Conservation (phyloP, 192 early-diverging fungal genomes). For the Chytriomyces confervae region DNA sequence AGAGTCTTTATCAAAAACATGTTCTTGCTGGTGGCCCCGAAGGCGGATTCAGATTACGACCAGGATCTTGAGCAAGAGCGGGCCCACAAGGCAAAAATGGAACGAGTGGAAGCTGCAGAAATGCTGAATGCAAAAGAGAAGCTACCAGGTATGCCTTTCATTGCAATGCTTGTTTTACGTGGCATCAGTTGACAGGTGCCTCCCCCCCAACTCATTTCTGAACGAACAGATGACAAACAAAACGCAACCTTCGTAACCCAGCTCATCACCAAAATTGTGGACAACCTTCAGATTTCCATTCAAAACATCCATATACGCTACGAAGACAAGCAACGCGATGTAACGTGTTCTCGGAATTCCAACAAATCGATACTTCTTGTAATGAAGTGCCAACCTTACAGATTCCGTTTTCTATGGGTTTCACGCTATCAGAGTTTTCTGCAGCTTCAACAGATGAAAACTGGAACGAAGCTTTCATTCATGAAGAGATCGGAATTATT, state of each 20-base stretch:
- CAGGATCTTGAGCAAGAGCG: constrained; percentile 79
- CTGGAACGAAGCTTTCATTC: constrained; percentile 83
- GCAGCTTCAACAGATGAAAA: constrained; percentile 87
- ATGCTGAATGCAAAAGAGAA: constrained; percentile 50
- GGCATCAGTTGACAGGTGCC: constrained; percentile 2
- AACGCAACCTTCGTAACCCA: constrained; percentile 87
- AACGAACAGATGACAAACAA: constrained; percentile 30
- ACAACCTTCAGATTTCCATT: constrained; percentile 95
- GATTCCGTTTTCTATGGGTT: constrained; percentile 84
- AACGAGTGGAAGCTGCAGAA: constrained; percentile 81
- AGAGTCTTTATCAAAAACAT: constrained; percentile 87
- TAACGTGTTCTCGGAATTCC: neutral
- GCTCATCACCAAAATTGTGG: constrained; percentile 90
- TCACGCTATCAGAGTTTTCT: constrained; percentile 88
- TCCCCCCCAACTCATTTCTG: neutral
- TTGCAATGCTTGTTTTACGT: no score
- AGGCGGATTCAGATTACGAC: constrained; percentile 76
- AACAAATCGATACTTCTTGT: neutral
- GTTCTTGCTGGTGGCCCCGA: constrained; percentile 85
- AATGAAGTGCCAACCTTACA: neutral
- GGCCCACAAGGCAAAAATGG: constrained; percentile 79
- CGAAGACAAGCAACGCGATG: constrained; percentile 71
- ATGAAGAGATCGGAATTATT: constrained; percentile 76
- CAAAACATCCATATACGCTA: constrained; percentile 95
- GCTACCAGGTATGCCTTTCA: constrained; percentile 34